Conservation (phyloP, 805 yeast species). For the Wickerhamomyces canadensis region DNA sequence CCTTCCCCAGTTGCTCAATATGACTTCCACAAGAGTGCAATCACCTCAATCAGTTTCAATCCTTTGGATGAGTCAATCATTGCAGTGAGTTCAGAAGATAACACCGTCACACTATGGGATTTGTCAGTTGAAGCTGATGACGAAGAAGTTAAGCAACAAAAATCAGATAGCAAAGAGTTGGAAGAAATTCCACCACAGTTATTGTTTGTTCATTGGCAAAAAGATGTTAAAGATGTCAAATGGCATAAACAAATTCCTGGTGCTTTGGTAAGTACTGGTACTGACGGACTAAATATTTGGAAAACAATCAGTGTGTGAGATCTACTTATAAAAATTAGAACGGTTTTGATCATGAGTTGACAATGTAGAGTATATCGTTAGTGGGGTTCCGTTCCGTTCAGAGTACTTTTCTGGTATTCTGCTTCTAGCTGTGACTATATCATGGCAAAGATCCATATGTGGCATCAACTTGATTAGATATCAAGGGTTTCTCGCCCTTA, state of each 20-base stretch:
- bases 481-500: slow-evolving; percentile 1
- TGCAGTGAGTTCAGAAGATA: slow-evolving; percentile 95
- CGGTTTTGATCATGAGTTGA: too few species aligned
- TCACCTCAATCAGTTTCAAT: slow-evolving; percentile 90
- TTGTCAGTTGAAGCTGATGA: slow-evolving; percentile 98
- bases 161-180: slow-evolving; percentile 69
- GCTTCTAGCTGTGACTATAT: background rate
- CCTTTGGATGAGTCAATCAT: slow-evolving; percentile 93
- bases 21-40: slow-evolving; percentile 89
- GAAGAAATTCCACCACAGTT: slow-evolving; percentile 93
- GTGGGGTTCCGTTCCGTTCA: too few species aligned
- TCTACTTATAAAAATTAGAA: too few species aligned
- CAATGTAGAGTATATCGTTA: too few species aligned
- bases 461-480: background rate
- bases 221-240: slow-evolving; percentile 93
- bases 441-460: background rate
- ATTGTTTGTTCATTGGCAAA: slow-evolving; percentile 96
- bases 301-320: slow-evolving; percentile 86
- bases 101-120: slow-evolving; percentile 97
- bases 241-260: slow-evolving; percentile 99
- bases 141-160: slow-evolving; percentile 88
- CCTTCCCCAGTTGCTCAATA: slow-evolving; percentile 86
- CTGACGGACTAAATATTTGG: slow-evolving; percentile 93
- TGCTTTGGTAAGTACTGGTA: slow-evolving; percentile 87
- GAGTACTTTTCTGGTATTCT: too few species aligned